Evolutionary conservation across 192 early-diverging fungal genomes (phyloP), one percentile per base, ranked within the genome.

Genomic region (Gryganskiella cystojenkinii): DNA sequence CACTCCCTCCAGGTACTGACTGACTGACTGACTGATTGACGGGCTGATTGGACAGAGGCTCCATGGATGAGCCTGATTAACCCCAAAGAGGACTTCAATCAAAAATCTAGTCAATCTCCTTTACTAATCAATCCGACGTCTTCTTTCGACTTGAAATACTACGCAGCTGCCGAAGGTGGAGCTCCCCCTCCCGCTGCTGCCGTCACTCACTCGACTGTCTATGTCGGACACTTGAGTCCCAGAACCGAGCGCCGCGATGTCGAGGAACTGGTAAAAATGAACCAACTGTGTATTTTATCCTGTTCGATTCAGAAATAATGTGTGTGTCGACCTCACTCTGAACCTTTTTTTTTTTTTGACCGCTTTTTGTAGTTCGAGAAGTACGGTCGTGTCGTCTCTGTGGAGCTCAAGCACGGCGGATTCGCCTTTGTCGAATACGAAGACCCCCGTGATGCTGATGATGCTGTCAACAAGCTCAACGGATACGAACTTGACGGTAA

Each of bases 381-480:
- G 31, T 86, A 81, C 54, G 85, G 85, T 13, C 84, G 81, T 42
- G 64, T 87, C 8, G 34, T 83, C 43, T 76, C 71, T 56, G 83
- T 87, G 5, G 84, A 87, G 57, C 55, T 87, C 34, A 87, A 87
- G 62, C 85, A 81, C 15, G 81, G 80, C 40, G 85, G 85, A 22
- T 87, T 83, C 63, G 82, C 83, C 4, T 87, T 87, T 76, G 84
- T 84, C 44, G 85, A 87, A 28, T 84, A 83, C 55, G 85, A 85
- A 76, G 82, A 84, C 40, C 78, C 83, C 15, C 81, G 83, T 20
- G 83, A 84, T 73, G 83, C 83, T 15, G 85, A 87, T 50, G 83
- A 87, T 68, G 83, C 83, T 20, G 83, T 84, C 6, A 69, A 67
- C 60, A 73, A 82, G 56, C 52, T 87, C 64, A 87, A 87, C 66